Conservation (phyloP, 1,284 basidiomycete species). For the Austroboletus olivaceoglutinosus region DNA sequence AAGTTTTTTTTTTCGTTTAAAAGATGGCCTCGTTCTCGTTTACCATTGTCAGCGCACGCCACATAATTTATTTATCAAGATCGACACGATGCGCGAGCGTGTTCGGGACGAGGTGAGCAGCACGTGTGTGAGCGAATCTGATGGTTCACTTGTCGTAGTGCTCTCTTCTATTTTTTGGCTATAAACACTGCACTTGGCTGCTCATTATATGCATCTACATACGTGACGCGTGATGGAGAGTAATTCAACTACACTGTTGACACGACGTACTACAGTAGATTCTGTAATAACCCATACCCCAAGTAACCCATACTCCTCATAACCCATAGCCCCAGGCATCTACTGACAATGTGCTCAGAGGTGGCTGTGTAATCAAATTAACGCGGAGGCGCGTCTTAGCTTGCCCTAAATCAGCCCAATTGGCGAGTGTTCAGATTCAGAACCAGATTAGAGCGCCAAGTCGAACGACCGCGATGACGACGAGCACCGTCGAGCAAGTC, state of each 20-base stretch:
- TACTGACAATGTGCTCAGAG: no score
- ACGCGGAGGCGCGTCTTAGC: neutral
- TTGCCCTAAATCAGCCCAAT: slow-evolving; percentile 1
- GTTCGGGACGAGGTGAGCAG: neutral
- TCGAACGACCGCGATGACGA: neutral
- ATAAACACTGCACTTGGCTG: no score
- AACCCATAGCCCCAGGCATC: no score
- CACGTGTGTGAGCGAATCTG: neutral
- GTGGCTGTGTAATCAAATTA: no score
- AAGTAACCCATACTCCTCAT: no score
- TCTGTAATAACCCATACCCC: no score
- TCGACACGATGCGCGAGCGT: neutral
- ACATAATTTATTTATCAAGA: neutral
- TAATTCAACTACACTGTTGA: no score
- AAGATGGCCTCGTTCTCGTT: neutral
- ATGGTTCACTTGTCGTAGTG: neutral
- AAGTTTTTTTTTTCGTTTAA: neutral
- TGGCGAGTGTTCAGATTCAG: neutral
- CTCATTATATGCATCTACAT: no score
- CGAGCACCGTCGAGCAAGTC: neutral
- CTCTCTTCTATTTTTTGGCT: no score
- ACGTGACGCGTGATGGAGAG: no score
- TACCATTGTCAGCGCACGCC: neutral
- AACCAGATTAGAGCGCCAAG: no score
- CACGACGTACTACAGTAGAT: no score